Conservation (phyloP, 805 yeast genomes). For the Sugiyamaella smithiae region DNA sequence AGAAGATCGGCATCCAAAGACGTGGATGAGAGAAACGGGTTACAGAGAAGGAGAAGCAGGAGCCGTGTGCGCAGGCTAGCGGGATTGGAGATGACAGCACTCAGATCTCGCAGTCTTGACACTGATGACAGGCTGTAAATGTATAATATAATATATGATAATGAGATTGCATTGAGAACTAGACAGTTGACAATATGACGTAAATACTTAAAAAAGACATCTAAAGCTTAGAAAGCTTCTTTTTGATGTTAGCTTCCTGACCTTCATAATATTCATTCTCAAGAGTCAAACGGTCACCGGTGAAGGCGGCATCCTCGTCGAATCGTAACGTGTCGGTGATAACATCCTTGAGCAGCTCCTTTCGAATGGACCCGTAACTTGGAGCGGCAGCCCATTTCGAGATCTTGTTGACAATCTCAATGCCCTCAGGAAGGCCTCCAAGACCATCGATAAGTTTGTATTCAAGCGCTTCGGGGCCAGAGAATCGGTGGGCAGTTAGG, state of each 20-base stretch:
- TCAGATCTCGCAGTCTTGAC: conserved; percentile 23
- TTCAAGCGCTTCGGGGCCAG: conserved; percentile 31
- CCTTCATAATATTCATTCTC: conserved; percentile 22
- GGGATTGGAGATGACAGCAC: conserved; percentile 25
- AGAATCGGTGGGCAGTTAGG: conserved; percentile 35
- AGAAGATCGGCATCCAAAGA: no score
- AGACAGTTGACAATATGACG: no score
- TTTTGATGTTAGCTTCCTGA: conserved; percentile 7
- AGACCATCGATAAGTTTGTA: conserved; percentile 32
- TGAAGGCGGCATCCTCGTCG: conserved; percentile 17
- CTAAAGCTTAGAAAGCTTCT: conserved; percentile 20
- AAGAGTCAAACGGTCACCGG: conserved; percentile 5
- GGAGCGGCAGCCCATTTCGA: conserved; percentile 29
- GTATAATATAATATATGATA: neutral
- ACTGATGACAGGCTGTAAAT: conserved; percentile 21
- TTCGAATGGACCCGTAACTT: conserved; percentile 33
- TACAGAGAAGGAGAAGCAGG: conserved; percentile 22
- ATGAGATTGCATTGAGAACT: no score
- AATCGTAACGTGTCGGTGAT: conserved; percentile 24
- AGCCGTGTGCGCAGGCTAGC: conserved; percentile 19
- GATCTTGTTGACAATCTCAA: conserved; percentile 28
- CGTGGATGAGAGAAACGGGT: no score
- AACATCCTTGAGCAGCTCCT: conserved; percentile 30
- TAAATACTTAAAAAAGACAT: neutral
- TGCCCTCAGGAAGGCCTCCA: conserved; percentile 36